Evolutionary conservation across 345 rosid species (phyloP), one percentile per base, ranked within the genome.

Genomic region (Citrus mangshanensis): DNA sequence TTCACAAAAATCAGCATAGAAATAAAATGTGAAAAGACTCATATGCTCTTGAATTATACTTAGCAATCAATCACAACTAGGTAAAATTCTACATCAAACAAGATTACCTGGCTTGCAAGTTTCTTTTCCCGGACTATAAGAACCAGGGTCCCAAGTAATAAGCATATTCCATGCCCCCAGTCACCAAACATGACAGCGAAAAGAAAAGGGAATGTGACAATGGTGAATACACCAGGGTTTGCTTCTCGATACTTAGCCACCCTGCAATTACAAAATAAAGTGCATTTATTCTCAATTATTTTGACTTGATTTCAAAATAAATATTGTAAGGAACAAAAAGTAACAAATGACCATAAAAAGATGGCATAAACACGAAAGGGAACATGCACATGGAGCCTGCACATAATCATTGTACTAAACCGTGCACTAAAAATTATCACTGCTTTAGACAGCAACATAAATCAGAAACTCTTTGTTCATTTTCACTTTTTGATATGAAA

Each of bases 161-260:
- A 74, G 83, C 99, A 97, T 78, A 97, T 93, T 83, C 99, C 99
- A 86, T 94, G 99, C 3, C 99, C 99, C 99, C 98, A 96, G 77
- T 96, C 99, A 82, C 99, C 99, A 87, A 96, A 94, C 99, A 96
- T 96, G 83, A 94, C 94, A 56, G 99, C 99, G 77, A 96, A 96
- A 70, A 97, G 97, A 84, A 97, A 97, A 40, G 99, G 98, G 79
- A 97, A 97, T 74, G 98, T 94, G 78, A 93, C 82, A 55, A 97
- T 81, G n/a, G 99, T 96, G 84, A 37, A 91, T 81, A 96, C 93
- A 79, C 87, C 94, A n/a, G 99, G 99, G 85, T 96, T 96, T 76
- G 94, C 97, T 85, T 94, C 98, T 81, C 94, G 97, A 83, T 94
- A 94, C 87, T 72, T 91, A 25, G 98, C 97, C 88, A 96, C 91